A percentile compares a stretch with the other conserved stretches of the same genome.
Conservation (phyloP, 2,329 filamentous ascomycete genomes). For the Ceratocystis lukuohia region DNA sequence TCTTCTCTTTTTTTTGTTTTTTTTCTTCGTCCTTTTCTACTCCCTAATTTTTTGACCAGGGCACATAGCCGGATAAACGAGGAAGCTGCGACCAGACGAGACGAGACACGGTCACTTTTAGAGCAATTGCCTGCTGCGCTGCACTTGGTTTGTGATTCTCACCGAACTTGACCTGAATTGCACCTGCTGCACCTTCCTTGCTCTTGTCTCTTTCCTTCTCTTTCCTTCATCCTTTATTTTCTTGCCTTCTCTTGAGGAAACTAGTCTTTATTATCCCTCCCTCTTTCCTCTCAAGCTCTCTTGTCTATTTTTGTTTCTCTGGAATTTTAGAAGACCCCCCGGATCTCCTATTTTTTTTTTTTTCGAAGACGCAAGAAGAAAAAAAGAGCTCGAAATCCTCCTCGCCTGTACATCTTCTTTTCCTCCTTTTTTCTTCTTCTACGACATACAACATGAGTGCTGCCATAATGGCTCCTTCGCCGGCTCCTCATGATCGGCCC, state of each 20-base stretch:
- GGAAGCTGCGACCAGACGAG: constrained; percentile 14
- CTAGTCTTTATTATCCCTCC: background rate
- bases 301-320: constrained; percentile 1
- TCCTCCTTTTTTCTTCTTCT: background rate
- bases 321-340: background rate
- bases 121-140: constrained; percentile 11
- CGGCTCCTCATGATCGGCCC: constrained; percentile 51
- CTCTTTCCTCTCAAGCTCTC: constrained; percentile 9
- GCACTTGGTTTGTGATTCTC: constrained; percentile 13
- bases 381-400: background rate
- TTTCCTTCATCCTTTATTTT: constrained; percentile 11
- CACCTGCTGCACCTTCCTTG: constrained; percentile 7
- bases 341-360: constrained; percentile 5
- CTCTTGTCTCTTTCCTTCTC: constrained; percentile 15
- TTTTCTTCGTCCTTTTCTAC: constrained; percentile 3
- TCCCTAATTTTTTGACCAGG: constrained; percentile 21
- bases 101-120: constrained; percentile 9
- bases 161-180: background rate
- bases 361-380: background rate
- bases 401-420: constrained; percentile 6
- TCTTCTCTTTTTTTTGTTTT: constrained; percentile 7
- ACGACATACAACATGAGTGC: constrained; percentile 44
- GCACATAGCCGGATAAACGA: constrained; percentile 16
- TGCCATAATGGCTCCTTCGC: constrained; percentile 55
- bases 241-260: constrained; percentile 10